These are phyloP conservation scores for Prunus davidiana DNA, from an alignment of 306 rosid genomes.

Conservation along the genomic window DNA sequence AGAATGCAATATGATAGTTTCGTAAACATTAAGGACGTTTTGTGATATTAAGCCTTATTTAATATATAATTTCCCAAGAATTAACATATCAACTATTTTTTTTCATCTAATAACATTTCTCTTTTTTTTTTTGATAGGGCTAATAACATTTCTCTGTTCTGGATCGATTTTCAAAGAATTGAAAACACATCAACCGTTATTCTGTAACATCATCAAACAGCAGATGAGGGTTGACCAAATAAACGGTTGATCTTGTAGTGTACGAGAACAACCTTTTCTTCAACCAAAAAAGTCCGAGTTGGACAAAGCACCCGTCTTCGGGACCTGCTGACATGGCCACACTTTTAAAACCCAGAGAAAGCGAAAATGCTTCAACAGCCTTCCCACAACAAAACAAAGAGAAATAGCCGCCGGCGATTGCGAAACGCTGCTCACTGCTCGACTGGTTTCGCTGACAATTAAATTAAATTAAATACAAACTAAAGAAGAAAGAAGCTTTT, in stretches of 20 bases:
- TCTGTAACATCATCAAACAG: no score
- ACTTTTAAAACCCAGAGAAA: neutral
- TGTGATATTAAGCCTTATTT: no score
- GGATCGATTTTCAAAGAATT: no score
- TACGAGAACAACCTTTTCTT: neutral
- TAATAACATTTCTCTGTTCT: no score
- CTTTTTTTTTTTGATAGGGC: no score
- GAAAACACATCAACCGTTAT: neutral
- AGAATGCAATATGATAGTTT: no score
- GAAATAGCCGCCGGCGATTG: constrained; percentile 34
- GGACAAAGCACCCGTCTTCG: neutral
- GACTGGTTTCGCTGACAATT: neutral
- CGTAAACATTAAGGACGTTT: no score
- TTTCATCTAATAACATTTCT: no score
- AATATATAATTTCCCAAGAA: no score
- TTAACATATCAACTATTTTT: no score
- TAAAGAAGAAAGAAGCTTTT: neutral
- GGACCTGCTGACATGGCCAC: constrained; percentile 12
- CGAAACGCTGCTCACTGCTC: constrained; percentile 3
- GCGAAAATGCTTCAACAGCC: neutral
- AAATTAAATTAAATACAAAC: neutral
- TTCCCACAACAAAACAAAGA: neutral
- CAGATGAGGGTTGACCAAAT: neutral
- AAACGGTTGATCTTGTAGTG: neutral
- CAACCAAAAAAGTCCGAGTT: neutral